phyloP scores from a whole-genome alignment of 2,329 filamentous ascomycete species.

The Mycosphaerella sp. region DNA sequence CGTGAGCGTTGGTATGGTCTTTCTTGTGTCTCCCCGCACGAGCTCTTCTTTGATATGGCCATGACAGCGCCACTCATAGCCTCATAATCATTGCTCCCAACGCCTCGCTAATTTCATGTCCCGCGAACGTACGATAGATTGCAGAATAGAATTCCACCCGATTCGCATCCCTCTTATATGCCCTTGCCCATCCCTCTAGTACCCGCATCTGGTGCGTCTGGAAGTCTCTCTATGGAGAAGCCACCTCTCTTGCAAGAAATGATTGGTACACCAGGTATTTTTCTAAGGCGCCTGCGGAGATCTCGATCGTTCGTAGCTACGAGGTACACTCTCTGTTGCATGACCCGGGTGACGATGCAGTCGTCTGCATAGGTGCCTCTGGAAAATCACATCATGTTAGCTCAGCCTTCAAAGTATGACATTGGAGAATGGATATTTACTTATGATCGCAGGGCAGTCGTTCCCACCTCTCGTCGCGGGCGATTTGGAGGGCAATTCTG shows the following conservation, averaged over 20 bases:
- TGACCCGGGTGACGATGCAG: constrained; percentile 51
- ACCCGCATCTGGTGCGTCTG: constrained; percentile 67
- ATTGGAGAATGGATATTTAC: neutral
- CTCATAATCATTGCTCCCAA: constrained; percentile 7
- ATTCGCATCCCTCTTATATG: neutral
- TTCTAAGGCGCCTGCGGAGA: constrained; percentile 74
- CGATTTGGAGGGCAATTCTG: constrained; percentile 69
- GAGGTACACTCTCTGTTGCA: constrained; percentile 45
- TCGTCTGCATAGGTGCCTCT: constrained; percentile 81
- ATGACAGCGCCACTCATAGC: neutral
- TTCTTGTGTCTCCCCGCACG: neutral
- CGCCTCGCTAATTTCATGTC: constrained; percentile 19
- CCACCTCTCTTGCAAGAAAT: constrained; percentile 82
- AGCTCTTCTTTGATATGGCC: neutral
- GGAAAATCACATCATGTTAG: neutral
- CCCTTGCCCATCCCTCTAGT: constrained; percentile 10
- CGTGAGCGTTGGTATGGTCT: neutral
- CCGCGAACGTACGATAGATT: neutral
- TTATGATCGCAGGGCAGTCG: constrained; percentile 75
- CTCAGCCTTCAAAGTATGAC: too few species aligned
- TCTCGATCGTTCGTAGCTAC: constrained; percentile 63
- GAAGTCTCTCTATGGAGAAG: constrained; percentile 88
- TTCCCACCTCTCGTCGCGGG: constrained; percentile 83
- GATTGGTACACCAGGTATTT: constrained; percentile 70
- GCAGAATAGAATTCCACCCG: neutral